phyloP scores from a whole-genome alignment of 495 filamentous ascomycete genomes.

The Aspergillus wentii region DNA sequence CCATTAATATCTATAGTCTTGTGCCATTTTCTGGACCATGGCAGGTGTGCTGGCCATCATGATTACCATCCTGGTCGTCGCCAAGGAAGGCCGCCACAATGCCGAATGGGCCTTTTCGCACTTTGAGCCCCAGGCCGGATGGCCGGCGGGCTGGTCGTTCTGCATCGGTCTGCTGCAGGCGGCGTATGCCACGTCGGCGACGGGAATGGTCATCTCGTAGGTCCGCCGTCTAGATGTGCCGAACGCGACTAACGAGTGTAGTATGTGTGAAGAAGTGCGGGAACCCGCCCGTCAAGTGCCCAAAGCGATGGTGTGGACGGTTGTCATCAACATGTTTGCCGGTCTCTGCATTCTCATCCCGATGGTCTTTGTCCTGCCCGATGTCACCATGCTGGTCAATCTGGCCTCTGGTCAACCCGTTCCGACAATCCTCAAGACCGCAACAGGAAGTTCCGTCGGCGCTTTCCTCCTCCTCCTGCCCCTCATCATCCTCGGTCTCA shows the following conservation, averaged over 20 bases:
- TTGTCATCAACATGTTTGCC: constrained; percentile 54
- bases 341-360: constrained; percentile 57
- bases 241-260: constrained; percentile 3
- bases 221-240: neutral
- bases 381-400: constrained; percentile 45
- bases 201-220: constrained; percentile 31
- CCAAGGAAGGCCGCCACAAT: constrained; percentile 31
- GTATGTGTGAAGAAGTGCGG: constrained; percentile 60
- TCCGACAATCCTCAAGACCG: constrained; percentile 2
- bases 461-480: constrained; percentile 60
- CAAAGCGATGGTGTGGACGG: constrained; percentile 56
- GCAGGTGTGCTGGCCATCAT: constrained; percentile 49
- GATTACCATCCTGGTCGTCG: constrained; percentile 48
- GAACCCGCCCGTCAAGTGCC: constrained; percentile 50
- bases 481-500: constrained; percentile 59
- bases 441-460: constrained; percentile 25
- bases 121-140: constrained; percentile 46
- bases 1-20: constrained; percentile 40
- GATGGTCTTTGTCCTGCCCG: constrained; percentile 54
- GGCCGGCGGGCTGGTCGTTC: constrained; percentile 54
- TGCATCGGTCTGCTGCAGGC: constrained; percentile 51
- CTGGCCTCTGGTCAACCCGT: constrained; percentile 45
- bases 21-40: constrained; percentile 56
- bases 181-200: constrained; percentile 50
- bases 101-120: constrained; percentile 51